A percentile compares a stretch with the other conserved stretches of the same genome.
phyloP scores from a whole-genome alignment of 2,329 filamentous ascomycete genomes.

The Beauveria caledonica region DNA sequence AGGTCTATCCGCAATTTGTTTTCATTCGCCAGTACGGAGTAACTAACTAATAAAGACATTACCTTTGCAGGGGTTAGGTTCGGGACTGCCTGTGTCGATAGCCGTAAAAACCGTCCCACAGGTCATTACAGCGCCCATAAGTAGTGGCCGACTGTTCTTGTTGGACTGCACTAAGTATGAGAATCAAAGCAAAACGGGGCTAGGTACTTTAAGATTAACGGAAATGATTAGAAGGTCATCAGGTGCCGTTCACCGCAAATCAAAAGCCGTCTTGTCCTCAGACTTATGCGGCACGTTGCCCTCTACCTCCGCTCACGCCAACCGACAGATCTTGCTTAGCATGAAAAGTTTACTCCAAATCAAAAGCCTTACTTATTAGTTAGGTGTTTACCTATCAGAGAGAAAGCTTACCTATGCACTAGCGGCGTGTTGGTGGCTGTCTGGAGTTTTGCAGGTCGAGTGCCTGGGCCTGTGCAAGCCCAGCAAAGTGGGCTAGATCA shows the following conservation, averaged over 20 bases:
- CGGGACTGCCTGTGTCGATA: background rate
- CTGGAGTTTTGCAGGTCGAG: background rate
- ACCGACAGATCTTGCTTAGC: background rate
- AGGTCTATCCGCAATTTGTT: background rate
- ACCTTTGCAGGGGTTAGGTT: background rate
- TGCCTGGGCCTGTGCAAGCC: background rate
- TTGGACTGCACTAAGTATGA: too few species aligned
- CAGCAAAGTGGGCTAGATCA: slow-evolving; percentile 3
- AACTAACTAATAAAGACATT: background rate
- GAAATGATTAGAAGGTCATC: background rate
- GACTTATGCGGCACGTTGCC: background rate
- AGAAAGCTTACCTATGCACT: background rate
- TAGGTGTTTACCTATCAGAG: background rate
- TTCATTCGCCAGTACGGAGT: too few species aligned
- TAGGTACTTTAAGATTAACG: too few species aligned
- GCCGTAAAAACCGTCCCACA: background rate
- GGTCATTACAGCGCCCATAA: background rate
- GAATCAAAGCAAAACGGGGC: background rate
- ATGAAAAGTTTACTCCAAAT: background rate
- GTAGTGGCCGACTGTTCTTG: too few species aligned
- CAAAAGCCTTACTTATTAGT: background rate
- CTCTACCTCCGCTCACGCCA: background rate
- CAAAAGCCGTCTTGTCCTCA: background rate
- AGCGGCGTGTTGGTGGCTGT: background rate
- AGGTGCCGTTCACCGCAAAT: slow-evolving; percentile 1